Evolutionary conservation across 2,329 filamentous ascomycete species (phyloP), one percentile per base, ranked within the genome.

Genomic region (Penicillium sumatraense): DNA sequence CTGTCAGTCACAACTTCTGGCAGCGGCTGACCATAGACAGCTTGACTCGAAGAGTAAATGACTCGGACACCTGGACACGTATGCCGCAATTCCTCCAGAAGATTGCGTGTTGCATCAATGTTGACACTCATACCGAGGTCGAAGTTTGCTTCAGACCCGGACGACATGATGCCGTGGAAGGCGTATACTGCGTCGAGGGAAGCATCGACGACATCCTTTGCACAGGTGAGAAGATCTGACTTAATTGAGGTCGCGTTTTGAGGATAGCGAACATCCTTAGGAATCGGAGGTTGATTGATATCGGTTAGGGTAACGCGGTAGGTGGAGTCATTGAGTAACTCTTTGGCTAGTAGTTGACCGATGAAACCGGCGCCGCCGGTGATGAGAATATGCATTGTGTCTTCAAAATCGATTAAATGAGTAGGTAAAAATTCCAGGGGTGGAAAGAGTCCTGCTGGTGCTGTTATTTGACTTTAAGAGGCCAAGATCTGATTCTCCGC

Each of bases 101-200:
- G 64, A 36, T 74, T 72, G 21, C 83, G 79, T 11, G 85, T 83
- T 36, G 81, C 83, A 60, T 87, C 82, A 46, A 88, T 78, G 68
- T 88, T 88, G 49, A 87, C 84, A 36, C 74, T 76, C 57, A 86
- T 76, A 2, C 83, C 84, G 1, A 86, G 75, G 48, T 84, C 81
- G 59, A 83, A 84, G 71, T 87, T 80, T 38, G 82, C 82, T 71
- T 88, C 85, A 14, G 84, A 82, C 5, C 84, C 84, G 11, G 81
- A 81, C 0, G 85, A 87, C 86, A 88, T 88, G 76, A 88, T 86
- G 58, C 86, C 86, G 70, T 88, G 86, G 68, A 88, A 83, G 63
- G 86, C 76, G 72, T 85, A 88, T 54, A 83, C 77, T 44, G 81
- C 81, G 56, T 80, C 75, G 3, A 85, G 73, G 1, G 80, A 78